Conservation (phyloP, 2,329 filamentous ascomycete species). For the Fusarium brachygibbosum region DNA sequence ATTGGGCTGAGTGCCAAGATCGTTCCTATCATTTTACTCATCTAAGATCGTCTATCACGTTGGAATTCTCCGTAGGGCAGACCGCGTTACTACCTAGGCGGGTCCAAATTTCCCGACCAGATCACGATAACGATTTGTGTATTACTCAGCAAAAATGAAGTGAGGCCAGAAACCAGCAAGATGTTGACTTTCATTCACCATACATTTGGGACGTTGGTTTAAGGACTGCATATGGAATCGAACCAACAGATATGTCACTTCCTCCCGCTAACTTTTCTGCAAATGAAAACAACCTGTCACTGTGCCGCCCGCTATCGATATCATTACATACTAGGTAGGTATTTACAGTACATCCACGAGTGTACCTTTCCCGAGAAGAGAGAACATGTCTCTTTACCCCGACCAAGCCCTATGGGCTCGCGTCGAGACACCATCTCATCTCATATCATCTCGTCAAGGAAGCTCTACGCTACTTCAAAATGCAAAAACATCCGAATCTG, state of each 20-base stretch:
- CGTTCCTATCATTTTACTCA: conserved; percentile 4
- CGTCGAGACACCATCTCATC: background rate
- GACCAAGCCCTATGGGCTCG: conserved; percentile 1
- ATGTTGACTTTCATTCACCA: background rate
- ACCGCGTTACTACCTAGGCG: background rate
- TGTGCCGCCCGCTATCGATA: conserved; percentile 4
- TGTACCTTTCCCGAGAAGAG: background rate
- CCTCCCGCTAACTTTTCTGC: background rate
- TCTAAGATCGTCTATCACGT: conserved; percentile 7
- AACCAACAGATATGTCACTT: background rate
- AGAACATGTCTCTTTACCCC: conserved; percentile 10
- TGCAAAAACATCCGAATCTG: conserved; percentile 17
- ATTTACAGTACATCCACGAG: background rate
- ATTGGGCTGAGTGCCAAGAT: conserved; percentile 19
- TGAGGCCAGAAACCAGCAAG: background rate
- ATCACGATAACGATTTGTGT: background rate
- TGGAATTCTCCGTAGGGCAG: conserved; percentile 24
- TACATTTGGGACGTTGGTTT: background rate
- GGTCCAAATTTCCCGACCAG: conserved; percentile 27
- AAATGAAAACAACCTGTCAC: conserved; percentile 7
- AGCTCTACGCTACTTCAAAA: conserved; percentile 23
- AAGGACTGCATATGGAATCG: background rate
- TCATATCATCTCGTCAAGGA: conserved; percentile 5
- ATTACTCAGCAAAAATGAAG: background rate
- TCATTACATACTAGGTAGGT: background rate